Evolutionary conservation across 1,139 yeast genomes (phyloP), one percentile per base, ranked within the genome.

Genomic region (Yamadazyma dushanensis): DNA sequence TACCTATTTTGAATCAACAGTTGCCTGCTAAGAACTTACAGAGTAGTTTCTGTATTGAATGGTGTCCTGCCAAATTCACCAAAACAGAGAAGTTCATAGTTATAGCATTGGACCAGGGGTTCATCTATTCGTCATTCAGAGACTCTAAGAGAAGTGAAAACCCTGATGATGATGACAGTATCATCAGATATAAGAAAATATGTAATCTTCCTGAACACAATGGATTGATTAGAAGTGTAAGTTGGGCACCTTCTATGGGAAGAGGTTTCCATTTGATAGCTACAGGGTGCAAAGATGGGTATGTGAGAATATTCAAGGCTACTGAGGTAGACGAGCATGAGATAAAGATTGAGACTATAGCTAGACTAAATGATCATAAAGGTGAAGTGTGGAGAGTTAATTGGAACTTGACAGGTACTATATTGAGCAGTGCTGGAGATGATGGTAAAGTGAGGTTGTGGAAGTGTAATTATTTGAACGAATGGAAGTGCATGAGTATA

Each of bases 191-290:
- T 41, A 45, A 49, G 17, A 67, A 65, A 37, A 45, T 69, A 17
- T 65, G 75, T 42, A 64, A 56, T 44, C 52, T 70, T 29, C 85
- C 90, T 1, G 96, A 88, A 34, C 97, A 90, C 57, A 75, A 78
- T 41, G 96, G 95, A 2, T 71, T 92, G 33, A 88, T 92, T 29
- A 70, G 97, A 47, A 86, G 92, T 25, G 89, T 92, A 7, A 76
- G 94, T 31, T 92, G 98, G 98, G 98, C 97, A 0, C 97, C 97
- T 5, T 81, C 95, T 0, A 87, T 90, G 84, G 98, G 97, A 2
- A 70, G 96, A 46, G 80, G 83, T 41, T 86, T 80, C 57, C 96
- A 92, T 51, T 65, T 89, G 35, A 73, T 92, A 31, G 98, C 98
- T 1, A 90, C 97, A 0, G 98, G 95, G 3, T 88, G 96, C 56